Percentiles rank a stretch among this genome's conserved stretches.
phyloP scores from a whole-genome alignment of 352 stramenopile species.

The Phytophthora constricta region DNA sequence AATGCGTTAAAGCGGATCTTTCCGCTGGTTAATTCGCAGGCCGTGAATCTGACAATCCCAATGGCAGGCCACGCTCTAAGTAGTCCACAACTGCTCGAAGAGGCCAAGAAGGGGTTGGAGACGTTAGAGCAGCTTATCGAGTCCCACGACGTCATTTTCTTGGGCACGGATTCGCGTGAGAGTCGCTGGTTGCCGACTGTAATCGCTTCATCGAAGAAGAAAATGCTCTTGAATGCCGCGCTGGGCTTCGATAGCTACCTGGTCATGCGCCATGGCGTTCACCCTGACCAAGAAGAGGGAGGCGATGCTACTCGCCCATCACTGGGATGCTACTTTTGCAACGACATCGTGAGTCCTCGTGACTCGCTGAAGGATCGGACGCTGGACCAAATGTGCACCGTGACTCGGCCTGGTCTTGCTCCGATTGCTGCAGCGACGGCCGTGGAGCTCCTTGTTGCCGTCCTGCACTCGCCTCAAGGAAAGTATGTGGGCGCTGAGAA shows the following conservation, averaged over 20 bases:
- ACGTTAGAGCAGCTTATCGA: conserved; percentile 92
- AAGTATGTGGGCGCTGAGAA: conserved; percentile 77
- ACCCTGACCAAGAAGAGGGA: conserved; percentile 11
- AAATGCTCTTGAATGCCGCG: conserved; percentile 84
- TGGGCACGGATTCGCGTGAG: conserved; percentile 98
- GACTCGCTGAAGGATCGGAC: conserved; percentile 98
- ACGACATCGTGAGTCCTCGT: conserved; percentile 97
- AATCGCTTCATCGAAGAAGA: conserved; percentile 92
- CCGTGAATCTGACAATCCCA: conserved; percentile 95
- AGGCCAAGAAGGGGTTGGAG: conserved; percentile 74
- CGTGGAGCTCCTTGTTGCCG: conserved; percentile 96
- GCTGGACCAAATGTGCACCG: conserved; percentile 99
- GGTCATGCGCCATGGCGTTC: conserved; percentile 96
- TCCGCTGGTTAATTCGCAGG: conserved; percentile 89
- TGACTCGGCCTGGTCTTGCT: conserved; percentile 96
- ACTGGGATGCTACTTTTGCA: conserved; percentile 99
- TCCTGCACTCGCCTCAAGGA: conserved; percentile 93
- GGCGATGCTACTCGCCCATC: conserved; percentile 14
- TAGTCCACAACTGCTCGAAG: conserved; percentile 59
- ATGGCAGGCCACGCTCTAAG: conserved; percentile 97
- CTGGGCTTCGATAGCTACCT: conserved; percentile 97
- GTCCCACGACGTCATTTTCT: conserved; percentile 95
- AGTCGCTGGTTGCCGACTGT: conserved; percentile 98
- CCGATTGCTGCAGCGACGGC: conserved; percentile 93
- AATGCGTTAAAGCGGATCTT: conserved; percentile 93